Percentiles rank a stretch among this genome's conserved stretches.
phyloP scores from a whole-genome alignment of 2,329 filamentous ascomycete genomes.

The Anthostomella pinea region DNA sequence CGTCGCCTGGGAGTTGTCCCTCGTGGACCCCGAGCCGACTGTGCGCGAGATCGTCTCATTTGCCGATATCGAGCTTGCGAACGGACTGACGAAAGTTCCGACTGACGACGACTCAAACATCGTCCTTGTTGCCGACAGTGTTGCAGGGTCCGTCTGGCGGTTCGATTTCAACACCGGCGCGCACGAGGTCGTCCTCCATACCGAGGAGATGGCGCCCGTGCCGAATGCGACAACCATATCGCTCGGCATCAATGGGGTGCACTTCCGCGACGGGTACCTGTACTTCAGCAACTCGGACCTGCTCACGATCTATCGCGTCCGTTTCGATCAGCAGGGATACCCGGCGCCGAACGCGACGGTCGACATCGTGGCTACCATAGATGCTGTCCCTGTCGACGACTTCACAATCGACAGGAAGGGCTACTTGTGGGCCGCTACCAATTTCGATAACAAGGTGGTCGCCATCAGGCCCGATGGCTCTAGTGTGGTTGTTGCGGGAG shows the following conservation, averaged over 20 bases:
- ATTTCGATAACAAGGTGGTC: slow-evolving; percentile 18
- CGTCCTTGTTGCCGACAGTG: slow-evolving; percentile 28
- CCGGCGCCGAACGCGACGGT: slow-evolving; percentile 10
- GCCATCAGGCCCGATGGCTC: slow-evolving; percentile 10
- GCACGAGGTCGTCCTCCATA: slow-evolving; percentile 17
- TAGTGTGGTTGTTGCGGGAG: slow-evolving; percentile 16
- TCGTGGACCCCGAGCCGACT: slow-evolving; percentile 2
- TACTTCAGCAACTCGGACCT: slow-evolving; percentile 29
- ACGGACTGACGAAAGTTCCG: slow-evolving; percentile 24
- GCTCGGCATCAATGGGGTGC: slow-evolving; percentile 29
- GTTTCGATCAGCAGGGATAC: slow-evolving; percentile 16
- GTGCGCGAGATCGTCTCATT: slow-evolving; percentile 20
- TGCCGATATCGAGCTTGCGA: slow-evolving; percentile 17
- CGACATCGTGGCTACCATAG: slow-evolving; percentile 16
- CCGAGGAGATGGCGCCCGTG: slow-evolving; percentile 23
- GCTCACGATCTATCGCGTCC: slow-evolving; percentile 17
- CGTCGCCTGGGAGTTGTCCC: slow-evolving; percentile 19
- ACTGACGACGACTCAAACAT: slow-evolving; percentile 8
- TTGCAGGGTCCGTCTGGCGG: slow-evolving; percentile 24
- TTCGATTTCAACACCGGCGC: slow-evolving; percentile 22
- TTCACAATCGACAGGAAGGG: slow-evolving; percentile 20
- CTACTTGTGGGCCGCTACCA: slow-evolving; percentile 19
- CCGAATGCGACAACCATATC: slow-evolving; percentile 4
- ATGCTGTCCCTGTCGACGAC: slow-evolving; percentile 24
- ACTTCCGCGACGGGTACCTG: slow-evolving; percentile 21